Percentiles rank a stretch among this genome's conserved stretches.
Conservation (phyloP, 495 filamentous ascomycete species). For the Lentithecium fluviatile region DNA sequence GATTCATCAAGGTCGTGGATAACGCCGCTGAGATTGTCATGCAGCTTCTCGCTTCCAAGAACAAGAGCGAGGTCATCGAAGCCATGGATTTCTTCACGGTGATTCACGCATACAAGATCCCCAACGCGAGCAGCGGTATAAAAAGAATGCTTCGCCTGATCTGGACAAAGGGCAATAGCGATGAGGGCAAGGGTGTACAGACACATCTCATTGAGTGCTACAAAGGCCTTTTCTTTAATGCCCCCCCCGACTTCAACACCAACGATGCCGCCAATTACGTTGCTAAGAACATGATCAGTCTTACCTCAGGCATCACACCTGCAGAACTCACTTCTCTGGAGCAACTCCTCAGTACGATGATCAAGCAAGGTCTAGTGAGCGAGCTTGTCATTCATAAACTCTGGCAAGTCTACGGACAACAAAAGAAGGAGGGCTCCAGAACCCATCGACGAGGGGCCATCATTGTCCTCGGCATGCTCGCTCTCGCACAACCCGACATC, state of each 20-base stretch:
- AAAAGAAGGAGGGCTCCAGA: constrained; percentile 87
- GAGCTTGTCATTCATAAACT: constrained; percentile 87
- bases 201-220: constrained; percentile 97
- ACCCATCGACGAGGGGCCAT: constrained; percentile 92
- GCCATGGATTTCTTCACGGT: constrained; percentile 99
- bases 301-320: constrained; percentile 91
- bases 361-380: constrained; percentile 83
- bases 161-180: constrained; percentile 99
- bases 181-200: constrained; percentile 98
- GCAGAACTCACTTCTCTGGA: constrained; percentile 94
- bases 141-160: constrained; percentile 92
- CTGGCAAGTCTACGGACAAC: constrained; percentile 96
- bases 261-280: constrained; percentile 97
- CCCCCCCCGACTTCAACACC: constrained; percentile 76
- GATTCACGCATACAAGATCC: constrained; percentile 90
- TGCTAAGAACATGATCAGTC: constrained; percentile 96
- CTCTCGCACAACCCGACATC: constrained; percentile 86
- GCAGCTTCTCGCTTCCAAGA: constrained; percentile 85
- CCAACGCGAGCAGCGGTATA: constrained; percentile 84
- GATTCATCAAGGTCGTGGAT: constrained; percentile 93
- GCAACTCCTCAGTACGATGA: constrained; percentile 94
- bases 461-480: constrained; percentile 96
- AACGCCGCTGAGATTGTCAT: constrained; percentile 71
- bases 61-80: constrained; percentile 97
- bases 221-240: constrained; percentile 91